These are phyloP conservation scores for Pyronema omphalodes DNA, from an alignment of 495 filamentous ascomycete genomes.

Conservation along the genomic window DNA sequence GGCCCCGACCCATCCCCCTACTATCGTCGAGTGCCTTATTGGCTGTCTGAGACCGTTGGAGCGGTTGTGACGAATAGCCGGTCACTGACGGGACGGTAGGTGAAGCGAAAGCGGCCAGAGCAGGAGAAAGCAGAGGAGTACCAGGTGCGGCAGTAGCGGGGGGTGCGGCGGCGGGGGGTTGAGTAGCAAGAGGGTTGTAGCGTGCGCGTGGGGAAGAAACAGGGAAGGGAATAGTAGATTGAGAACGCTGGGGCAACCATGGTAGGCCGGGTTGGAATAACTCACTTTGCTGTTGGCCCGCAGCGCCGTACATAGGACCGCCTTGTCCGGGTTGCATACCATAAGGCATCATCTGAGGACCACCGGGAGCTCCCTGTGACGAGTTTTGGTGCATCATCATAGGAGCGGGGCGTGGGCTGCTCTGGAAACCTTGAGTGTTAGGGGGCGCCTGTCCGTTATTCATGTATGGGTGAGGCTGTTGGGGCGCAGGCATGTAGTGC, in stretches of 20 bases:
- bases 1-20: constrained; percentile 3
- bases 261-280: constrained; percentile 17
- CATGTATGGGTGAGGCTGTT: constrained; percentile 42
- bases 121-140: constrained; percentile 15
- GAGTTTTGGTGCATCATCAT: constrained; percentile 51
- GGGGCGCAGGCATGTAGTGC: constrained; percentile 45
- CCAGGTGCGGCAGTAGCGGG: constrained; percentile 10
- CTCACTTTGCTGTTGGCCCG: constrained; percentile 24
- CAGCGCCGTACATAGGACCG: constrained; percentile 21
- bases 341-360: constrained; percentile 25
- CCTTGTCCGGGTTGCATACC: constrained; percentile 23
- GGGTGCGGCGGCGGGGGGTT: constrained; percentile 9
- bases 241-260: constrained; percentile 21
- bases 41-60: constrained; percentile 17
- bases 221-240: constrained; percentile 19
- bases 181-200: constrained; percentile 11
- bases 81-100: constrained; percentile 11
- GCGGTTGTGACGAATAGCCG: constrained; percentile 17
- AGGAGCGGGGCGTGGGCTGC: constrained; percentile 43
- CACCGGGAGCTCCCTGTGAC: constrained; percentile 20
- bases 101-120: constrained; percentile 13
- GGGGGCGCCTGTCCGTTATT: constrained; percentile 38
- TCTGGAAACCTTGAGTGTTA: constrained; percentile 40
- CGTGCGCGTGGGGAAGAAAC: constrained; percentile 14
- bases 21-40: constrained; percentile 10